phyloP scores from a whole-genome alignment of 2,329 filamentous ascomycete species.

The Drechslera avenae region DNA sequence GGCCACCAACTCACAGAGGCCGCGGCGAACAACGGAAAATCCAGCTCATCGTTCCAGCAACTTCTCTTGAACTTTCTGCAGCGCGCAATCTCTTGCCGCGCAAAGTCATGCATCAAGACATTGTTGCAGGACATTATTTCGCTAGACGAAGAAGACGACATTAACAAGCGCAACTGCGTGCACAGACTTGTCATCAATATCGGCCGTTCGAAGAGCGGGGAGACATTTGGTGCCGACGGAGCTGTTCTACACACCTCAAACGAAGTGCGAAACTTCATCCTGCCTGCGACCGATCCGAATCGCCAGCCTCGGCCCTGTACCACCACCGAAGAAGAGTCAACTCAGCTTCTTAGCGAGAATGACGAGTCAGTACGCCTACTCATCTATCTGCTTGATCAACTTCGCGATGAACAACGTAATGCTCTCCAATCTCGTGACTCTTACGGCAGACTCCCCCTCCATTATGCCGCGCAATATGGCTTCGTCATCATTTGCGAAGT shows the following conservation, averaged over 20 bases:
- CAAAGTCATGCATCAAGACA: conserved; percentile 71
- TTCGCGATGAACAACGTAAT: conserved; percentile 69
- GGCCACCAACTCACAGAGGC: conserved; percentile 62
- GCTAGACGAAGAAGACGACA: conserved; percentile 85
- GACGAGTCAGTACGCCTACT: conserved; percentile 77
- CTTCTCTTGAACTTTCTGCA: conserved; percentile 82
- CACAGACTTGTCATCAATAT: conserved; percentile 93
- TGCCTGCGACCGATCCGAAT: conserved; percentile 73
- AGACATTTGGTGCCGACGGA: conserved; percentile 55
- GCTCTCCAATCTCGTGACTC: conserved; percentile 74
- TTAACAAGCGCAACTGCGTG: conserved; percentile 91
- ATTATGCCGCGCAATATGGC: conserved; percentile 94
- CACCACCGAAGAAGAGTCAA: conserved; percentile 67
- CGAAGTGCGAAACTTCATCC: conserved; percentile 74
- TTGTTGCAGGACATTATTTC: conserved; percentile 71
- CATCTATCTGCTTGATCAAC: conserved; percentile 66
- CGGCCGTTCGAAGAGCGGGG: conserved; percentile 70
- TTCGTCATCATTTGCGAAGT: conserved; percentile 89
- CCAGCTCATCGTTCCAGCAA: conserved; percentile 62
- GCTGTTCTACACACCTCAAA: conserved; percentile 56
- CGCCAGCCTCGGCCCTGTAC: conserved; percentile 66
- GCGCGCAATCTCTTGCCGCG: conserved; percentile 72
- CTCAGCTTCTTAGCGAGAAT: conserved; percentile 66
- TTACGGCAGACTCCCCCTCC: conserved; percentile 82
- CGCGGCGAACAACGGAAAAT: conserved; percentile 56